phyloP scores from a whole-genome alignment of 129 eudicot genomes.

The Cynara cardunculus region DNA sequence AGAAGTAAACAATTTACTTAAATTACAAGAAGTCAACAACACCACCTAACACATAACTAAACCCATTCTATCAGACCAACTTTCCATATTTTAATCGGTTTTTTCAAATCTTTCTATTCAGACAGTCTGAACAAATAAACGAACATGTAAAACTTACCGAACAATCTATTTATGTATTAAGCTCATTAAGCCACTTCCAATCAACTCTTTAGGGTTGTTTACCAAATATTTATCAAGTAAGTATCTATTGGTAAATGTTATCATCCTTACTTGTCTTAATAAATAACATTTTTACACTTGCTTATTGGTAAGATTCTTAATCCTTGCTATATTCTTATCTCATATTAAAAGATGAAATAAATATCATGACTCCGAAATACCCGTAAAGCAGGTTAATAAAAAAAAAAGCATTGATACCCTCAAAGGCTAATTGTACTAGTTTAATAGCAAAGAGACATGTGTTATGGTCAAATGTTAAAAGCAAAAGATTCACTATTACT shows the following conservation, averaged over 20 bases:
- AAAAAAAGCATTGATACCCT: too few relatives aligned
- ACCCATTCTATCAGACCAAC: neutral
- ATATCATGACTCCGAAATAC: too few relatives aligned
- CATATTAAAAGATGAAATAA: too few relatives aligned
- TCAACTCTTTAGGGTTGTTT: neutral
- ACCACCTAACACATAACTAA: conserved; percentile 3
- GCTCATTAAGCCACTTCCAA: neutral
- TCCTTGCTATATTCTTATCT: too few relatives aligned
- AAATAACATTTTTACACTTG: too few relatives aligned
- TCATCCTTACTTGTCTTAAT: too few relatives aligned
- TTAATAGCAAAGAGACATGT: neutral
- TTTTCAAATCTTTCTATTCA: neutral
- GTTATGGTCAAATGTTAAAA: conserved; percentile 6
- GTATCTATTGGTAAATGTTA: too few relatives aligned
- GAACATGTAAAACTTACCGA: neutral
- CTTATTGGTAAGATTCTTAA: too few relatives aligned
- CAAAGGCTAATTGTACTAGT: neutral
- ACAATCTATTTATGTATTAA: neutral
- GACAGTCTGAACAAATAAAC: neutral
- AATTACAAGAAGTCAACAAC: conserved; percentile 21
- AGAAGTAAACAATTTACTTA: conserved; percentile 1
- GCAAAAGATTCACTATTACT: neutral
- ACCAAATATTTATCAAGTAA: too few relatives aligned
- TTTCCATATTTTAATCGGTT: neutral
- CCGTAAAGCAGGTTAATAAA: too few relatives aligned